phyloP scores from a whole-genome alignment of 2,329 filamentous ascomycete species.

The Colletotrichum phormii region DNA sequence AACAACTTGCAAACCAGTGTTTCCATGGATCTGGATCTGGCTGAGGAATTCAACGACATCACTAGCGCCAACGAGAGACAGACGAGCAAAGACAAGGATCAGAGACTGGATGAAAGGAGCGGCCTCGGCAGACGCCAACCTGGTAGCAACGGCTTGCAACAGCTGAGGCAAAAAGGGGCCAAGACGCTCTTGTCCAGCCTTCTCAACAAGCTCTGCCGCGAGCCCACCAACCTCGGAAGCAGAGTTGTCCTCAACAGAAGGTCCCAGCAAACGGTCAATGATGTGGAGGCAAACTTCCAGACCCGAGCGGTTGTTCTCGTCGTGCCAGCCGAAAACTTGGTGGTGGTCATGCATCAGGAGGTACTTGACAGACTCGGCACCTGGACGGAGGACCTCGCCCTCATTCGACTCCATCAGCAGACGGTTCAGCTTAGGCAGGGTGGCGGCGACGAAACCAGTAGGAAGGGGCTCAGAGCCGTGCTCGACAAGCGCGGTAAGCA shows the following conservation, averaged over 20 bases:
- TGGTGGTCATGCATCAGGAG: slow-evolving; percentile 91
- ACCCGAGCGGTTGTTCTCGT: slow-evolving; percentile 82
- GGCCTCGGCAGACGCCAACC: slow-evolving; percentile 84
- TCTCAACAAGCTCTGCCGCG: slow-evolving; percentile 94
- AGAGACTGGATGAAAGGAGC: slow-evolving; percentile 95
- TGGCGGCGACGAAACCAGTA: slow-evolving; percentile 83
- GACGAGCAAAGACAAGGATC: slow-evolving; percentile 92
- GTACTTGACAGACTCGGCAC: slow-evolving; percentile 87
- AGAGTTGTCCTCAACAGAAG: slow-evolving; percentile 88
- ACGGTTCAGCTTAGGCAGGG: slow-evolving; percentile 87
- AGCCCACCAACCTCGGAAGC: slow-evolving; percentile 96
- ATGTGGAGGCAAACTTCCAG: slow-evolving; percentile 91
- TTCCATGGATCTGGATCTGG: slow-evolving; percentile 81
- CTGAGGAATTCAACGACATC: slow-evolving; percentile 94
- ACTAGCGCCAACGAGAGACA: slow-evolving; percentile 85
- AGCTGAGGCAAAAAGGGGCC: slow-evolving; percentile 92
- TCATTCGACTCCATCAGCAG: slow-evolving; percentile 87
- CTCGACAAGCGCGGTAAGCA: slow-evolving; percentile 84
- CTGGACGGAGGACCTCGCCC: slow-evolving; percentile 87
- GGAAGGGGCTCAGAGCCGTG: slow-evolving; percentile 88
- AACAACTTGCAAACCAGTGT: slow-evolving; percentile 89
- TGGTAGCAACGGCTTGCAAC: slow-evolving; percentile 86
- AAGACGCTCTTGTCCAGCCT: slow-evolving; percentile 89
- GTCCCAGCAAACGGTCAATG: slow-evolving; percentile 88
- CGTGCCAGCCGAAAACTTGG: slow-evolving; percentile 89